Conservation (phyloP, 2,329 filamentous ascomycete genomes). For the Grosmannia serpens region DNA sequence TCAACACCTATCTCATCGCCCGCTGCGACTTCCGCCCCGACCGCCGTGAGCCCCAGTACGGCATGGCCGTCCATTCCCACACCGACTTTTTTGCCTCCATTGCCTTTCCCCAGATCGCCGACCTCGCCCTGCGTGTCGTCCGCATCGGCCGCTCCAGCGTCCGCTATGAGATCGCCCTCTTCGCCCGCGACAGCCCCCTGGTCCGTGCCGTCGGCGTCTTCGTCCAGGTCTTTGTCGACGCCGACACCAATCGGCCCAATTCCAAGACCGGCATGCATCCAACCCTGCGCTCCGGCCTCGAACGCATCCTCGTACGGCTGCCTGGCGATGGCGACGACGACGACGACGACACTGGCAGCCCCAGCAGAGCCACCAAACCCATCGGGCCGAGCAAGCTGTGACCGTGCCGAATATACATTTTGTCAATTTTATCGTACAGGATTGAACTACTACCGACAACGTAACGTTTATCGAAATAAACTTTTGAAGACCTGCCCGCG, state of each 20-base stretch:
- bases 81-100: slow-evolving; percentile 78
- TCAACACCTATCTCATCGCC: slow-evolving; percentile 79
- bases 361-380: neutral
- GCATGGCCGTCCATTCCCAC: slow-evolving; percentile 74
- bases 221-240: slow-evolving; percentile 79
- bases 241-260: slow-evolving; percentile 56
- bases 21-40: slow-evolving; percentile 64
- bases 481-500: neutral
- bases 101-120: slow-evolving; percentile 69
- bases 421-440: neutral
- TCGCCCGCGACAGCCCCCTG: slow-evolving; percentile 58
- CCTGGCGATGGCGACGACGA: slow-evolving; percentile 5
- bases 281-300: slow-evolving; percentile 45
- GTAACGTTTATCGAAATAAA: neutral
- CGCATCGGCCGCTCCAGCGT: slow-evolving; percentile 80
- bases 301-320: slow-evolving; percentile 34
- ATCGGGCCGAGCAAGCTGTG: neutral
- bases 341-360: neutral
- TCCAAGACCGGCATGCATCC: slow-evolving; percentile 47
- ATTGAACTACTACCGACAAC: neutral
- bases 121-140: slow-evolving; percentile 71
- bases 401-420: neutral
- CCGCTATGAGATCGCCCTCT: slow-evolving; percentile 80
- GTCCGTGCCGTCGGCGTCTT: slow-evolving; percentile 81
- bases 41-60: slow-evolving; percentile 58